Base-by-base conservation (phyloP, 1,284 basidiomycete species). In the Pascua sp. region DNA sequence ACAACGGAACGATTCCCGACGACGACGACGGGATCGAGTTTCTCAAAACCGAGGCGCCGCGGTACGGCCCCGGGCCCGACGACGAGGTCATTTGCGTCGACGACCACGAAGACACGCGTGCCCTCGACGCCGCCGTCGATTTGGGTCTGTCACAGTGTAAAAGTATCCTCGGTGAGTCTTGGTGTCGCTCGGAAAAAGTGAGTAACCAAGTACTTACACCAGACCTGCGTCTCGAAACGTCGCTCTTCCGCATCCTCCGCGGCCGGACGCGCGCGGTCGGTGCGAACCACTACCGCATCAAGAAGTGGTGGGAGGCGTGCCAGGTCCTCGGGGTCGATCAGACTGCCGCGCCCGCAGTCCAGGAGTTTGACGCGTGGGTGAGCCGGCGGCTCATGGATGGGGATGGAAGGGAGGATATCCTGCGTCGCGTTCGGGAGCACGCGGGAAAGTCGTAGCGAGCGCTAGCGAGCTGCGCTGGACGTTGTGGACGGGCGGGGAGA, bases 311-410 rank as follows among this genome's bases (percentile, higher is more conserved):
- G 12, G 40, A 42, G 40, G 40, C 40, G 40, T n/a, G 11, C 40
- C 12, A 42, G 8, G 12, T 42, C 40, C 40, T 50, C 18, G 49
- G 41, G 4, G 18, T 42, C 18, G 41, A 43, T 9, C 40, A 43
- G 13, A 11, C 13, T 7, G 32, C 24, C 2, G 13, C 12, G 2
- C 13, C 15, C 2, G 51, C 18, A 11, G 40, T 49, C 18, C 24
- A 24, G 15, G 16, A 8, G 41, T 54, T 54, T 18, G 53, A 54
- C 36, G 53, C n/a, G 40, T 54, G 46, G 41, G 13, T 45, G 13
- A 24, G 40, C n/a, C 39, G 32, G 24, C 40, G 17, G 11, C 24
- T 54, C 18, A 10, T 12, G 8, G 16, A 16, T 8, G 53, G 53
- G 12, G 16, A 43, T 12, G 46, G 46, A 41, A 38, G 16, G 4